Percentiles rank a stretch among this genome's conserved stretches.
Conservation (phyloP, 208 protist species). For the Acanthamoeba quina region DNA sequence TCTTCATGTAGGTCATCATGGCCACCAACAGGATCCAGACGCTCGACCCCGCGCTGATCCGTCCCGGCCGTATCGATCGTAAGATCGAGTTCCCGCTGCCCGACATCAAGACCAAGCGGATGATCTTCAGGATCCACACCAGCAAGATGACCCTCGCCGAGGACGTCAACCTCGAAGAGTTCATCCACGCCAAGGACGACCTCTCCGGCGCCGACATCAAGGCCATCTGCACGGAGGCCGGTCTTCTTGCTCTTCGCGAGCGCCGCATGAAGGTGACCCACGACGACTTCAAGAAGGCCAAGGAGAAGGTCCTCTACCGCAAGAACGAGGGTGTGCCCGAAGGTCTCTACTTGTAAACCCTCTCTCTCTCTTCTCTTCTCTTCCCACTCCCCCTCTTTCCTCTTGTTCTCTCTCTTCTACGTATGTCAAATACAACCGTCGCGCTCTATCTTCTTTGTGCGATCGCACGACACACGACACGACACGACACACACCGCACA, state of each 20-base stretch:
- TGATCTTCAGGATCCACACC: slow-evolving; percentile 99
- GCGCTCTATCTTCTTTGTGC: not conserved
- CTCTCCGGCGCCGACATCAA: slow-evolving; percentile 99
- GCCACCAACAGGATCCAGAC: slow-evolving; percentile 98
- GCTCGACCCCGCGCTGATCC: slow-evolving; percentile 97
- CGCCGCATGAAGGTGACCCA: slow-evolving; percentile 99
- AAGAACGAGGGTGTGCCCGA: slow-evolving; percentile 98
- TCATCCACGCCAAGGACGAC: slow-evolving; percentile 99
- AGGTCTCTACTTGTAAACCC: slow-evolving; percentile 97
- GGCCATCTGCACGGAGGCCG: slow-evolving; percentile 99
- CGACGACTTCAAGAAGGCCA: slow-evolving; percentile 99
- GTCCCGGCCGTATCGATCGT: slow-evolving; percentile 94
- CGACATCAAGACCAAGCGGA: slow-evolving; percentile 99
- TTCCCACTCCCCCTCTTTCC: not conserved
- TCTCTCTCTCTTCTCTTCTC: not conserved
- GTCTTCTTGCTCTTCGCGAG: slow-evolving; percentile 99
- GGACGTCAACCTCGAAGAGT: slow-evolving; percentile 99
- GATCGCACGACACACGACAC: too few relatives aligned
- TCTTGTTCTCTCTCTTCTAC: not conserved
- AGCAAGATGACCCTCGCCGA: slow-evolving; percentile 98
- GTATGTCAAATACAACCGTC: too few relatives aligned
- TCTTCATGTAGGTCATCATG: slow-evolving; percentile 97
- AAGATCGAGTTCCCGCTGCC: slow-evolving; percentile 98
- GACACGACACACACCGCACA: not conserved
- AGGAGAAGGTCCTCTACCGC: slow-evolving; percentile 99